Percentiles rank a stretch among this genome's conserved stretches.
Evolutionary conservation across 2,329 filamentous ascomycete genomes (phyloP).

Genomic region (Clonostachys rhizophaga): DNA sequence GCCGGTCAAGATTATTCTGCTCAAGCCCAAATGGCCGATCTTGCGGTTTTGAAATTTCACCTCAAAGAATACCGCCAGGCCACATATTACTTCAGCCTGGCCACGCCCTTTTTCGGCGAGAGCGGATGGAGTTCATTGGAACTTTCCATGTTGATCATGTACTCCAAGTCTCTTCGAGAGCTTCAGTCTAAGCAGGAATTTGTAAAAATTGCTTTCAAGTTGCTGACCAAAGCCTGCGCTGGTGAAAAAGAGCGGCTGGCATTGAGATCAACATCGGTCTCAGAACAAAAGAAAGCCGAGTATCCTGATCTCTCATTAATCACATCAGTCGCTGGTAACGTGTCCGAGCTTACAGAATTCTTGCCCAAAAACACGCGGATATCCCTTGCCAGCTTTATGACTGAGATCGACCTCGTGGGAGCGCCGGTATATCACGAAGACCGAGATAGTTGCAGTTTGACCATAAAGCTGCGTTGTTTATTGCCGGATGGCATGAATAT

Average conservation of each 20-base stretch:
- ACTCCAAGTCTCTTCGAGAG: constrained; percentile 75
- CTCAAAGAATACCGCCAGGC: constrained; percentile 70
- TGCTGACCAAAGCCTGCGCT: constrained; percentile 63
- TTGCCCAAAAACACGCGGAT: constrained; percentile 58
- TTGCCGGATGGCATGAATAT: constrained; percentile 66
- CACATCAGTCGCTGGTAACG: constrained; percentile 39
- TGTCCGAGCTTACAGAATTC: constrained; percentile 37
- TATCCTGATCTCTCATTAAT: constrained; percentile 29
- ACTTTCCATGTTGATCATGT: constrained; percentile 79
- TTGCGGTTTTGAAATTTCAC: constrained; percentile 79
- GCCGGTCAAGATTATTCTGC: constrained; percentile 75
- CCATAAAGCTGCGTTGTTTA: constrained; percentile 65
- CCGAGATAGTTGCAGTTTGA: constrained; percentile 71
- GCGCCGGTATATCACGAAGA: constrained; percentile 65
- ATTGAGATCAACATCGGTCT: constrained; percentile 19
- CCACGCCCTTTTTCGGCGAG: constrained; percentile 74
- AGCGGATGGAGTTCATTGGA: constrained; percentile 78
- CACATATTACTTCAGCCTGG: constrained; percentile 70
- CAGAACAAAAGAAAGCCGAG: not conserved
- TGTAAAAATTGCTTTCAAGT: constrained; percentile 67
- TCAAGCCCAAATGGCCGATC: constrained; percentile 74
- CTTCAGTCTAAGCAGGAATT: constrained; percentile 76
- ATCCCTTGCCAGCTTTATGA: constrained; percentile 71
- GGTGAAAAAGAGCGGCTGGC: constrained; percentile 43
- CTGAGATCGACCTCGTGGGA: constrained; percentile 61